Percentiles rank a stretch among this genome's conserved stretches.
These are phyloP conservation scores for Lanmaoa rubissima DNA, from an alignment of 768 basidiomycete species.

Conservation along the genomic window DNA sequence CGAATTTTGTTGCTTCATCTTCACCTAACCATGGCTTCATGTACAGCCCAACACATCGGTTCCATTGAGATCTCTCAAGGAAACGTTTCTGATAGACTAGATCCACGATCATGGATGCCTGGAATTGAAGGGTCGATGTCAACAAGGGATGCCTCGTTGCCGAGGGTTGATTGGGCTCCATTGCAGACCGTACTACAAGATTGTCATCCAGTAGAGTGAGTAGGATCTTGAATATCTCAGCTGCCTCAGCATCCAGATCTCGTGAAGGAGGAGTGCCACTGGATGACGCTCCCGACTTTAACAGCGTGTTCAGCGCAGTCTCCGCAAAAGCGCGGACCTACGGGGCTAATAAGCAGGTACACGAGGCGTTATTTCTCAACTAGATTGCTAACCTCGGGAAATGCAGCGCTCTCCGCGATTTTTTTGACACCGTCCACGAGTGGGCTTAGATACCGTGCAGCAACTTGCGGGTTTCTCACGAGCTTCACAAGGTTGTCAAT, in stretches of 20 bases:
- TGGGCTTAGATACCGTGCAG: conserved; percentile 82
- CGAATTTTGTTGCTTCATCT: conserved; percentile 48
- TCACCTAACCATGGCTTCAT: conserved; percentile 67
- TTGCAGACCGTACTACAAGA: conserved; percentile 39
- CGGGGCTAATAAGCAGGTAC: conserved; percentile 10
- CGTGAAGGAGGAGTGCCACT: conserved; percentile 68
- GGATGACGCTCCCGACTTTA: conserved; percentile 81
- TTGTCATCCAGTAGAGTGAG: conserved; percentile 57
- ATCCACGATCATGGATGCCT: conserved; percentile 74
- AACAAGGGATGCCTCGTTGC: conserved; percentile 57
- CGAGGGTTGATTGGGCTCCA: conserved; percentile 49
- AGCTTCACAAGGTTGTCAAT: conserved; percentile 97
- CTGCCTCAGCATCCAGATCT: conserved; percentile 63
- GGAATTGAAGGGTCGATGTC: conserved; percentile 62
- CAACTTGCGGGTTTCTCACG: conserved; percentile 86
- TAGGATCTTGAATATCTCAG: conserved; percentile 53
- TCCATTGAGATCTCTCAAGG: conserved; percentile 55
- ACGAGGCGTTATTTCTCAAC: conserved; percentile 3
- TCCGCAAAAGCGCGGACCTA: conserved; percentile 91
- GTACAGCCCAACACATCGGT: conserved; percentile 69
- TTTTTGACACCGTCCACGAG: conserved; percentile 90
- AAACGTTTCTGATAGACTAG: conserved; percentile 63
- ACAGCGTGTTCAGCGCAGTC: conserved; percentile 74
- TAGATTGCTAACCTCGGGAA: conserved; percentile 72
- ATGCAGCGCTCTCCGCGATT: conserved; percentile 87